These are phyloP conservation scores for Pneumocystis jirovecii DNA, from an alignment of 1,139 yeast species.

Conservation along the genomic window DNA sequence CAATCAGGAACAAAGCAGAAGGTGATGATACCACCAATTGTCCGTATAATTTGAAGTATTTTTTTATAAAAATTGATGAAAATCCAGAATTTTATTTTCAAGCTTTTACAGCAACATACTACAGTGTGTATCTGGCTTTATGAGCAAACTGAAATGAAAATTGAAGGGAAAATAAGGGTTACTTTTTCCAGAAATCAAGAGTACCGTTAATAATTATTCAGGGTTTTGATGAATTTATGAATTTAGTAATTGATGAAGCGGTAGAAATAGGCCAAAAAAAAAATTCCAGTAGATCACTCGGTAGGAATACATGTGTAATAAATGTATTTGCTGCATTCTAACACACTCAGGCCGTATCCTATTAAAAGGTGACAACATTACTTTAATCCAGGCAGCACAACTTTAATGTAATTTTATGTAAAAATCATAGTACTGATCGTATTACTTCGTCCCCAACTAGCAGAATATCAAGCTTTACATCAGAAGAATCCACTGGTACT, in stretches of 20 bases:
- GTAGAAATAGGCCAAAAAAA: conserved; percentile 40
- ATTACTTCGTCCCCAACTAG: conserved; percentile 27
- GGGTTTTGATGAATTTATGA: conserved; percentile 98
- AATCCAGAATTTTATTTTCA: conserved; percentile 53
- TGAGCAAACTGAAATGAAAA: conserved; percentile 64
- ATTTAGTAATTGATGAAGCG: conserved; percentile 83
- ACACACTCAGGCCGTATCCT: conserved; percentile 35
- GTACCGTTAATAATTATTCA: conserved; percentile 15
- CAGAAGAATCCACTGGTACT: conserved; percentile 59
- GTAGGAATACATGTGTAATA: conserved; percentile 18
- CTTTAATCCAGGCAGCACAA: conserved; percentile 41
- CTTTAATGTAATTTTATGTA: neutral
- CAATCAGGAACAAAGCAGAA: conserved; percentile 11
- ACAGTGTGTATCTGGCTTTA: conserved; percentile 74
- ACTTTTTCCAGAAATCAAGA: neutral
- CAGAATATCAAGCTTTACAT: conserved; percentile 47
- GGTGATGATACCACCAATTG: conserved; percentile 13
- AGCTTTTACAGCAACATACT: conserved; percentile 68
- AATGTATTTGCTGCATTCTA: neutral
- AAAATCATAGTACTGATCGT: neutral
- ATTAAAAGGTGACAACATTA: conserved; percentile 86
- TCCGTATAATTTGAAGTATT: neutral
- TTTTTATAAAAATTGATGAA: neutral
- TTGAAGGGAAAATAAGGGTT: conserved; percentile 59
- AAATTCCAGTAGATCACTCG: conserved; percentile 33